phyloP scores from a whole-genome alignment of 2,329 filamentous ascomycete genomes.

The Aspergillus neotritici region DNA sequence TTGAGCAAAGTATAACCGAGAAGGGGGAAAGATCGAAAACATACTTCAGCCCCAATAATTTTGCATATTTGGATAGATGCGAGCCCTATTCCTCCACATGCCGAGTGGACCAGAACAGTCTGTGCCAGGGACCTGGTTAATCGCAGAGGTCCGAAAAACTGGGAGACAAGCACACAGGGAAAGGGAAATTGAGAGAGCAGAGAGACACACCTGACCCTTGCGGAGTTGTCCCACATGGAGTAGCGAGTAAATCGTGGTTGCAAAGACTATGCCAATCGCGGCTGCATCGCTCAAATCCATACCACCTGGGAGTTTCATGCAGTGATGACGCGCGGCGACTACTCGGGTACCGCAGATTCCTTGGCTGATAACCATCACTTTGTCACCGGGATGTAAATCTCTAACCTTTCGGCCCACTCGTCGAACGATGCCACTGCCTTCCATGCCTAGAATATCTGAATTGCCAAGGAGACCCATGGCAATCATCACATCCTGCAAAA shows the following conservation, averaged over 20 bases:
- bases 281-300: slow-evolving; percentile 16
- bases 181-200: too few species aligned
- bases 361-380: slow-evolving; percentile 18
- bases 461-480: slow-evolving; percentile 27
- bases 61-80: slow-evolving; percentile 18
- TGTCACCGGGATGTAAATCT: slow-evolving; percentile 24
- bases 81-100: slow-evolving; percentile 18
- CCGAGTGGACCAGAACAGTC: slow-evolving; percentile 21
- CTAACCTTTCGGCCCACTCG: slow-evolving; percentile 22
- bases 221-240: slow-evolving; percentile 17
- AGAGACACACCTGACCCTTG: slow-evolving; percentile 14
- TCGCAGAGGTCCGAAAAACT: slow-evolving; percentile 3
- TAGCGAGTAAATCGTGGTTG: slow-evolving; percentile 17
- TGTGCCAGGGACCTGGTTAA: background rate
- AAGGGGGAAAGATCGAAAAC: background rate
- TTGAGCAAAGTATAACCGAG: background rate
- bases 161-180: background rate
- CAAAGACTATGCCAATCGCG: slow-evolving; percentile 10
- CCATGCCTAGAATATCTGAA: slow-evolving; percentile 22
- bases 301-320: slow-evolving; percentile 6
- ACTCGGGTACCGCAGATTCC: slow-evolving; percentile 7
- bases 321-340: slow-evolving; percentile 1
- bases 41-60: slow-evolving; percentile 13
- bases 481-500: slow-evolving; percentile 11
- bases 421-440: slow-evolving; percentile 29